Evolutionary conservation across 148 eudicot species (phyloP).

Genomic region (Chenopodium suecicum): DNA sequence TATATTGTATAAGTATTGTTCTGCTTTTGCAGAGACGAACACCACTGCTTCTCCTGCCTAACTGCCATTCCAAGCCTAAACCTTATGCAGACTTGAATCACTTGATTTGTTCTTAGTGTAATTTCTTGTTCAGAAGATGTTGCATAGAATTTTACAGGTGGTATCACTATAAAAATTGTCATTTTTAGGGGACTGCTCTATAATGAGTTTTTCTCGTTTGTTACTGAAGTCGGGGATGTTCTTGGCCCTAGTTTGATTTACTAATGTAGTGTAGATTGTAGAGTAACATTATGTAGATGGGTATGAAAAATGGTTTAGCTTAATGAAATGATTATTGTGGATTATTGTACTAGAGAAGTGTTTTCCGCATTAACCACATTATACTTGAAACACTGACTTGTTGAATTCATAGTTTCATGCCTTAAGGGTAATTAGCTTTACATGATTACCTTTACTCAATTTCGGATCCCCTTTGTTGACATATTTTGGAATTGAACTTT

Average conservation of each 20-base stretch:
- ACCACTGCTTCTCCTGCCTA: background rate
- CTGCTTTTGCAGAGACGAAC: background rate
- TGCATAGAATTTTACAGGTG: background rate
- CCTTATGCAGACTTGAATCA: background rate
- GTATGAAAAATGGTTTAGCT: too few relatives aligned
- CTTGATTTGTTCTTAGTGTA: background rate
- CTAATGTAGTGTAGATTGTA: background rate
- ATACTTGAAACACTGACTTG: too few relatives aligned
- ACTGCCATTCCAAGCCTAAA: background rate
- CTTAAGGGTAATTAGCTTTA: too few relatives aligned
- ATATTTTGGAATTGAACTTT: too few relatives aligned
- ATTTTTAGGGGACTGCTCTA: background rate
- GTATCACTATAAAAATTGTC: background rate
- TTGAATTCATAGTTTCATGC: too few relatives aligned
- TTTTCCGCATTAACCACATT: too few relatives aligned
- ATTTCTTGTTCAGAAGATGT: background rate
- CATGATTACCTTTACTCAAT: too few relatives aligned
- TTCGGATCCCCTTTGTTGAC: too few relatives aligned
- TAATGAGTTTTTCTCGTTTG: background rate
- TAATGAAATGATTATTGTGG: too few relatives aligned
- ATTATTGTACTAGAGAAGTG: too few relatives aligned
- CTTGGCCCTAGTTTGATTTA: background rate
- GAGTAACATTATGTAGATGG: background rate
- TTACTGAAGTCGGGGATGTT: background rate
- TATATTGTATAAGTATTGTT: slow-evolving; percentile 15